Conservation (phyloP, 495 filamentous ascomycete species). For the Penicillium psychrofluorescens region DNA sequence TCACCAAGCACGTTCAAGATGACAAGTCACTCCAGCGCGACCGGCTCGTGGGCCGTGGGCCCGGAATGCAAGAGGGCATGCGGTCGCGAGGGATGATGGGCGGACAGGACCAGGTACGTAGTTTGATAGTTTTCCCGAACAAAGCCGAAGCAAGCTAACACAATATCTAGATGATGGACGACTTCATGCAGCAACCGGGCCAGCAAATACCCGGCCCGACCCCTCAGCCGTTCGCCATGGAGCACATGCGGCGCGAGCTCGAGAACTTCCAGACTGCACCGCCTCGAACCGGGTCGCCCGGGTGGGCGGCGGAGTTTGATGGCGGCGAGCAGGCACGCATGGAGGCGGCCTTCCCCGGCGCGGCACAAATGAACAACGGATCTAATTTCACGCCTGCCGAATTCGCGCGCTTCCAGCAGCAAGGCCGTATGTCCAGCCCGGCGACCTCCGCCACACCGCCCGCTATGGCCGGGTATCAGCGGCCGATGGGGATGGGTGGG, state of each 20-base stretch:
- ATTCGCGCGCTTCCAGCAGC: constrained; percentile 77
- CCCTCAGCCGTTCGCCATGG: constrained; percentile 59
- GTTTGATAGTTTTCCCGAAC: not conserved
- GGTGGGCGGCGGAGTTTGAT: constrained; percentile 67
- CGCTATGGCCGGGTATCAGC: constrained; percentile 50
- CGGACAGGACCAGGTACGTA: constrained; percentile 53
- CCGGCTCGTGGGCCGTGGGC: constrained; percentile 65
- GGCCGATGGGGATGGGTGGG: constrained; percentile 53
- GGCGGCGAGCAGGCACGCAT: constrained; percentile 63
- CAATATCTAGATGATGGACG: constrained; percentile 71
- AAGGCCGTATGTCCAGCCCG: constrained; percentile 50
- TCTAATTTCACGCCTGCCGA: constrained; percentile 73
- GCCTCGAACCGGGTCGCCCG: constrained; percentile 48
- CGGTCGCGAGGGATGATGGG: constrained; percentile 52
- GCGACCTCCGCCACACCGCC: constrained; percentile 35
- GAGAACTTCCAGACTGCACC: constrained; percentile 52
- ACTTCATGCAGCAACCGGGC: constrained; percentile 72
- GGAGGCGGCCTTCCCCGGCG: constrained; percentile 69
- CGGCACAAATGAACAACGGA: constrained; percentile 37
- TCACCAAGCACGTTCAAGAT: constrained; percentile 88
- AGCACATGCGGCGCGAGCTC: constrained; percentile 60
- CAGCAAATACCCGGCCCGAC: constrained; percentile 44
- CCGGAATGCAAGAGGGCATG: constrained; percentile 58
- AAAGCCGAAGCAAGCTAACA: too few relatives aligned
- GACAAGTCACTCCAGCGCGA: constrained; percentile 93